Evolutionary conservation across 1,284 basidiomycete genomes (phyloP), one percentile per base, ranked within the genome.

Genomic region (Leucocoprinus gongylophorus): DNA sequence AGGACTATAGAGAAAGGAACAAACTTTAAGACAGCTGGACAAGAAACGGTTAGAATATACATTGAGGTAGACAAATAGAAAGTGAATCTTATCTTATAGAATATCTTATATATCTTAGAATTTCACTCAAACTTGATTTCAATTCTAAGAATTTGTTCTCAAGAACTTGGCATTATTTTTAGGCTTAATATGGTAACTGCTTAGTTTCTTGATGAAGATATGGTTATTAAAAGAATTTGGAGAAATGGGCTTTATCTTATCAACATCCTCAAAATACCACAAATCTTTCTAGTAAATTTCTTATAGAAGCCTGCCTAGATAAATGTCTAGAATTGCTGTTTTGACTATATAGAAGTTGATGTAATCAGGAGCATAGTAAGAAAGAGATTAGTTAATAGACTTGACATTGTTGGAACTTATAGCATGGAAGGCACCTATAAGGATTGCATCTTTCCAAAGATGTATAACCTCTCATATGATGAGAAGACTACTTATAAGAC

Each of bases 391-490:
- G 42, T 44, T 2, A 3, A 39, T 23, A 15, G 40, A 8, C 1
- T 40, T 7, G 5, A 21, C 10, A 2, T 29, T 3, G 7, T 8
- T 28, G 28, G 8, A 23, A 10, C 15, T 49, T 5, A 13, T 48
- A 29, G 29, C 26, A 9, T 30, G 18, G 12, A 51, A 48, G 30
- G 35, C 41, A 3, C 4, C 43, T 28, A 53, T 60, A 12, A 43
- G 15, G 48, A 54, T 23, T 56, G 60, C 2, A 18, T 50, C 6
- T 58, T 55, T 35, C 56, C 60, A 12, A 63, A 63, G 35, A 57
- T 60, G 5, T 38, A 55, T 1, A 35, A 50, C 2, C 15, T 55
- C 5, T 58, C 54, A 7, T 63, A 58, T 35, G 55, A 63, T 41
- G 50, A 50, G 35, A 41, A 20, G 2, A 51, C 56, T 0, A 33